Conservation (phyloP, 352 stramenopile species). For the Phytophthora hybrid region DNA sequence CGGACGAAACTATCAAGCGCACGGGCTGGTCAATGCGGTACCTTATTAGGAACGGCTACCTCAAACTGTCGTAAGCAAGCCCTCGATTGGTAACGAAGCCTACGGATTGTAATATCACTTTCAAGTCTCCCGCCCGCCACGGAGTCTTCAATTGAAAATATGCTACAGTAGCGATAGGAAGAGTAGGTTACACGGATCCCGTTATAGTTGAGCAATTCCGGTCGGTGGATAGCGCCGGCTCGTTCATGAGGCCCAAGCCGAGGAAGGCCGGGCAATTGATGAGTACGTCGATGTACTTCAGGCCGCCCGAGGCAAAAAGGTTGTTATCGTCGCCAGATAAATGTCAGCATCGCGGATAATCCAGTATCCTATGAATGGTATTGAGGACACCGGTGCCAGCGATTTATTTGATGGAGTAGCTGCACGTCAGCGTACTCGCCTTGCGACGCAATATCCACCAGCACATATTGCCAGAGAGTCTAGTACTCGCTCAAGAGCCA, state of each 20-base stretch:
- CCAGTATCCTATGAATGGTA: slow-evolving; percentile 32
- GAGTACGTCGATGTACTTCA: slow-evolving; percentile 57
- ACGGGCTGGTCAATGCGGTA: slow-evolving; percentile 53
- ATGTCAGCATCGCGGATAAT: no score
- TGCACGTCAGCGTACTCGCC: slow-evolving; percentile 13
- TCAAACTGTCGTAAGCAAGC: slow-evolving; percentile 31
- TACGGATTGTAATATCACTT: no score
- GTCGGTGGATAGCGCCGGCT: slow-evolving; percentile 38
- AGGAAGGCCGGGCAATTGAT: slow-evolving; percentile 61
- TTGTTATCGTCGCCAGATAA: slow-evolving; percentile 5
- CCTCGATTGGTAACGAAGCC: no score
- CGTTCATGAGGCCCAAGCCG: slow-evolving; percentile 64
- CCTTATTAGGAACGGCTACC: slow-evolving; percentile 36
- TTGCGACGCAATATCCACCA: not conserved
- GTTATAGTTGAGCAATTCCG: slow-evolving; percentile 46
- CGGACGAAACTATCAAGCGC: no score
- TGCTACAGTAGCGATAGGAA: not conserved
- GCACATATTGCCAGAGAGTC: slow-evolving; percentile 13
- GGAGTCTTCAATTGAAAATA: no score
- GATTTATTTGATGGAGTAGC: slow-evolving; percentile 18
- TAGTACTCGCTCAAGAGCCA: slow-evolving; percentile 16
- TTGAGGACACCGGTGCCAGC: slow-evolving; percentile 39
- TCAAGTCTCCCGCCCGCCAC: no score
- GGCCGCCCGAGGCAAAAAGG: slow-evolving; percentile 26
- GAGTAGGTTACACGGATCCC: slow-evolving; percentile 36